A percentile compares a stretch with the other conserved stretches of the same genome.
Evolutionary conservation across 164 flowering plant species (phyloP).

Genomic region (Umbellularia californica): DNA sequence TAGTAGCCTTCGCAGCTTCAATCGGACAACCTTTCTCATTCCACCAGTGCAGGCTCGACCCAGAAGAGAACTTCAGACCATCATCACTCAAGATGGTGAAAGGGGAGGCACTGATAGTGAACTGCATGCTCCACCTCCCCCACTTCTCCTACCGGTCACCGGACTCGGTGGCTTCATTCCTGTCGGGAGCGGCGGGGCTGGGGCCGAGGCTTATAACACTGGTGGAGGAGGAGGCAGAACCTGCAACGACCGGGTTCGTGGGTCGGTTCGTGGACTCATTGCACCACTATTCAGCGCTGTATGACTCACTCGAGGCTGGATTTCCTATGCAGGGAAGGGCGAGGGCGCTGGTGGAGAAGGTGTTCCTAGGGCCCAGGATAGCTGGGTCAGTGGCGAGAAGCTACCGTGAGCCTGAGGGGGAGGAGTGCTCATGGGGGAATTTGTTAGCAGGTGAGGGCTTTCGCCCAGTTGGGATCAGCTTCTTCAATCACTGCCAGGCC

Average conservation of each 20-base stretch:
- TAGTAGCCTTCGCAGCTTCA: constrained; percentile 64
- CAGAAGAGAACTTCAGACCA: constrained; percentile 58
- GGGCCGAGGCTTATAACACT: constrained; percentile 54
- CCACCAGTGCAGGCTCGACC: constrained; percentile 60
- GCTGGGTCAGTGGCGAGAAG: constrained; percentile 48
- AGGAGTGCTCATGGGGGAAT: constrained; percentile 36
- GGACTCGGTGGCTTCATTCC: constrained; percentile 52
- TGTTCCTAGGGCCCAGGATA: constrained; percentile 65
- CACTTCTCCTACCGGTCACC: constrained; percentile 50
- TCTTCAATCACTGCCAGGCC: constrained; percentile 74
- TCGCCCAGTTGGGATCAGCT: constrained; percentile 38
- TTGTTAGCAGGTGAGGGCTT: constrained; percentile 51
- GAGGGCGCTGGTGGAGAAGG: constrained; percentile 59
- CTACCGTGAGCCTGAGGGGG: constrained; percentile 27
- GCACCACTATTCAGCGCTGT: constrained; percentile 69
- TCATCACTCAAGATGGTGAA: constrained; percentile 44
- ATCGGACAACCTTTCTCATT: constrained; percentile 68
- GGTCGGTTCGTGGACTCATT: constrained; percentile 65
- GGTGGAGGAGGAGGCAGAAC: constrained; percentile 61
- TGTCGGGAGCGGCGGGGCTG: constrained; percentile 44
- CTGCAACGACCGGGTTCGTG: constrained; percentile 35
- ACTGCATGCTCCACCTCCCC: constrained; percentile 72
- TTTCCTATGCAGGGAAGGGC: constrained; percentile 64
- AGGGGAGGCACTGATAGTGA: constrained; percentile 65
- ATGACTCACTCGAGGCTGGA: constrained; percentile 74